Evolutionary conservation across 139 green algal species (phyloP), one percentile per base, ranked within the genome.

Genomic region (Chlorella ohadii): DNA sequence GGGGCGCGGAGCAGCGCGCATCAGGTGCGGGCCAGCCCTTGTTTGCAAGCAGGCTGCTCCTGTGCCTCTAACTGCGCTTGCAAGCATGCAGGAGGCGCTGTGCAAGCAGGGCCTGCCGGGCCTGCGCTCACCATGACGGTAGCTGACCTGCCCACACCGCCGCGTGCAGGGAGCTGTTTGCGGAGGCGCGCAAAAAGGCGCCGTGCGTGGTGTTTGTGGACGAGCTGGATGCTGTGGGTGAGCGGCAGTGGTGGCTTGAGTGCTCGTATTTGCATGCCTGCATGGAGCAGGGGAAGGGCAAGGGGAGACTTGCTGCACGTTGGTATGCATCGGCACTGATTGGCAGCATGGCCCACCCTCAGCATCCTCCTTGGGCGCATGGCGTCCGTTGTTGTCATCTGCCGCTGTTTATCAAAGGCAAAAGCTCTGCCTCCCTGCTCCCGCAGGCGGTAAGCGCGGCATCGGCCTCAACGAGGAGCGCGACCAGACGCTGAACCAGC

Each of bases 121-220:
- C n/a, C n/a, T n/a, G n/a, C n/a, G n/a, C n/a, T n/a, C n/a, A n/a
- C n/a, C n/a, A n/a, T n/a, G 38, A 59, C 39, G 38, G 44, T 51
- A 9, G 9, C 44, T 51, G 44, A 51, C 44, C 44, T 6, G 7
- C 44, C 51, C 15, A 2, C 71, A 31, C 33, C 47, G 0, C 17
- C 22, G 1, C 4, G 23, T 57, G 75, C 64, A 81, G 92, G 3
- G 94, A 97, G 85, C 86, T 99, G 71, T 99, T 99, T 92, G 93
- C 94, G 0, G 94, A 98, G 89, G 97, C 96, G 1, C 91, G 96
- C 70, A 96, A 96, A 88, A 77, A 82, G 22, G 86, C 92, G 28
- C 94, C 96, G 31, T 94, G 91, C 65, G 93, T 99, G 17, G 91
- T 99, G n/a, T 99, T 99, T 88, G 98, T 99, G 72, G 97, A 99